phyloP scores from a whole-genome alignment of 169 alveolate genomes.

The Plasmodium relictum region DNA sequence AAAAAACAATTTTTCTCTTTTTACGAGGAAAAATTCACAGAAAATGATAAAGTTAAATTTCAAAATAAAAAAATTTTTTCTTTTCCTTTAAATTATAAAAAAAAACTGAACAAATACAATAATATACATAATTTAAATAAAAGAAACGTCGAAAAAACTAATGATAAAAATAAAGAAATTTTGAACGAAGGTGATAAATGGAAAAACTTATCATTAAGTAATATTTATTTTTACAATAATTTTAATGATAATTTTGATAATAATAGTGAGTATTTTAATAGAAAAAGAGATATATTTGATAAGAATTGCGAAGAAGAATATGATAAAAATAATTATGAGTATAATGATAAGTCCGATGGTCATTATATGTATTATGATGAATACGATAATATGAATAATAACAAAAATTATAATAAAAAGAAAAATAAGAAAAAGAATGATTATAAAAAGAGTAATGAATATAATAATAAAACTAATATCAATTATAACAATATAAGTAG shows the following conservation, averaged over 20 bases:
- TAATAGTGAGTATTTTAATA: neutral
- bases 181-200: neutral
- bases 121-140: neutral
- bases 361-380: neutral
- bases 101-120: neutral
- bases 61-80: slow-evolving; percentile 42
- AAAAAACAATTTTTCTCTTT: slow-evolving; percentile 65
- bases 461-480: no score
- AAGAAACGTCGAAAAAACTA: neutral
- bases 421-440: no score
- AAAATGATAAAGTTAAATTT: slow-evolving; percentile 45
- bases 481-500: no score
- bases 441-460: no score
- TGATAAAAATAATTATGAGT: neutral
- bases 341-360: neutral
- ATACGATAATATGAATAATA: neutral
- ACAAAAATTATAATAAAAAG: neutral
- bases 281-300: neutral
- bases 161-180: neutral
- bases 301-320: neutral
- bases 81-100: neutral
- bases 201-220: slow-evolving; percentile 24
- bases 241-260: slow-evolving; percentile 47
- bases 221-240: slow-evolving; percentile 44
- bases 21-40: slow-evolving; percentile 46